phyloP scores from a whole-genome alignment of 2,329 filamentous ascomycete genomes.

The Alternaria postmessia region DNA sequence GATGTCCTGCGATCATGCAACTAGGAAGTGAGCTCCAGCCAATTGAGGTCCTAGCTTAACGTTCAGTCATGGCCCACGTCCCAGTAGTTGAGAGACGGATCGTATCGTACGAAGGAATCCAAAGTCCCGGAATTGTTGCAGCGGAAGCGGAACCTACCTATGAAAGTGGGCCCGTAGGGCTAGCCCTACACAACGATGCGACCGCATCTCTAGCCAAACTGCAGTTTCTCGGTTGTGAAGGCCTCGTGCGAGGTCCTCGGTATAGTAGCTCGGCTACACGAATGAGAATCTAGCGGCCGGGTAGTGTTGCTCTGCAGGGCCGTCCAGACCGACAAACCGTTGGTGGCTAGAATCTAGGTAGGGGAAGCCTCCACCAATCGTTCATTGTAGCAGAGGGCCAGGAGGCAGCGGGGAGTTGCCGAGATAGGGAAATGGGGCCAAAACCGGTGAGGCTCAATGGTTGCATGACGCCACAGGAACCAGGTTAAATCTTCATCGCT shows the following conservation, averaged over 20 bases:
- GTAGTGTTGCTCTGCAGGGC: constrained; percentile 5
- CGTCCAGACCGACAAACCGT: not conserved
- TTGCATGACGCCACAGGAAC: constrained; percentile 17
- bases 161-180: constrained; percentile 12
- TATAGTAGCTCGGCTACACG: constrained; percentile 11
- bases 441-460: constrained; percentile 29
- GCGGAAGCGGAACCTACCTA: not conserved
- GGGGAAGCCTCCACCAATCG: constrained; percentile 6
- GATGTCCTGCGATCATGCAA: constrained; percentile 22
- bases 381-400: not conserved
- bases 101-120: not conserved
- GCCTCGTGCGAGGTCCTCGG: constrained; percentile 7
- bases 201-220: not conserved
- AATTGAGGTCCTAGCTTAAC: constrained; percentile 20
- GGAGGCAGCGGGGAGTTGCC: constrained; percentile 15
- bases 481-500: not conserved
- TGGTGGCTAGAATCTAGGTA: not conserved
- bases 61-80: constrained; percentile 9
- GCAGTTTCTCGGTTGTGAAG: not conserved
- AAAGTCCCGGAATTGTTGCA: not conserved
- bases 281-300: constrained; percentile 7
- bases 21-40: constrained; percentile 16
- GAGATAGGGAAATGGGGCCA: constrained; percentile 32
- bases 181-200: constrained; percentile 13
- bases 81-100: not conserved